Evolutionary conservation across 352 stramenopile species (phyloP).

Genomic region (Phytophthora macrochlamydospora): DNA sequence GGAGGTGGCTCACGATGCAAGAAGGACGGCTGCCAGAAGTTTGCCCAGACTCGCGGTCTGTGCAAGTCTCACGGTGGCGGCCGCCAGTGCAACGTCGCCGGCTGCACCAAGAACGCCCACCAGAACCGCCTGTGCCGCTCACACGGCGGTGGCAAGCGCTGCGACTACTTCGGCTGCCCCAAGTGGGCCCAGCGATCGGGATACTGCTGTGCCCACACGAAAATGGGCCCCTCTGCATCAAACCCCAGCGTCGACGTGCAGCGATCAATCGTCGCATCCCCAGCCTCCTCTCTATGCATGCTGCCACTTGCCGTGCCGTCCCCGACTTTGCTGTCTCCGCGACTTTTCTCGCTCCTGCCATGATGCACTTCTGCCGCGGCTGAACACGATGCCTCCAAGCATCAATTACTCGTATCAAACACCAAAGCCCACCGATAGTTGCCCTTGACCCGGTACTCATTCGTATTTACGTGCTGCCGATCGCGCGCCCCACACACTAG

Average conservation of each 20-base stretch:
- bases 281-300: constrained; percentile 41
- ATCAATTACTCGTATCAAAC: constrained; percentile 18
- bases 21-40: constrained; percentile 84
- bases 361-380: constrained; percentile 25
- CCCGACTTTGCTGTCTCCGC: constrained; percentile 64
- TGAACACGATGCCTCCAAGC: background rate
- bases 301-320: constrained; percentile 37
- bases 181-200: constrained; percentile 88
- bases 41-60: constrained; percentile 78
- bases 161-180: constrained; percentile 74
- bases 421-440: constrained; percentile 7
- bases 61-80: constrained; percentile 88
- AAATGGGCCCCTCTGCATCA: constrained; percentile 39
- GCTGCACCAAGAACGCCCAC: constrained; percentile 86
- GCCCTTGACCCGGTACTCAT: constrained; percentile 20
- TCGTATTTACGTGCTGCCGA: constrained; percentile 33
- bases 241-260: constrained; percentile 16
- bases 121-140: constrained; percentile 84
- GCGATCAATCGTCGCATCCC: constrained; percentile 30
- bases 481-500: constrained; percentile 24
- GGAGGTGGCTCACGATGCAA: constrained; percentile 87
- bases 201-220: constrained; percentile 86
- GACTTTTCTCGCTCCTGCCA: constrained; percentile 63
- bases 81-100: constrained; percentile 71
- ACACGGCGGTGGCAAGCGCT: constrained; percentile 84